phyloP scores from a whole-genome alignment of 495 filamentous ascomycete genomes.

The Astrothelium subdiscretum region DNA sequence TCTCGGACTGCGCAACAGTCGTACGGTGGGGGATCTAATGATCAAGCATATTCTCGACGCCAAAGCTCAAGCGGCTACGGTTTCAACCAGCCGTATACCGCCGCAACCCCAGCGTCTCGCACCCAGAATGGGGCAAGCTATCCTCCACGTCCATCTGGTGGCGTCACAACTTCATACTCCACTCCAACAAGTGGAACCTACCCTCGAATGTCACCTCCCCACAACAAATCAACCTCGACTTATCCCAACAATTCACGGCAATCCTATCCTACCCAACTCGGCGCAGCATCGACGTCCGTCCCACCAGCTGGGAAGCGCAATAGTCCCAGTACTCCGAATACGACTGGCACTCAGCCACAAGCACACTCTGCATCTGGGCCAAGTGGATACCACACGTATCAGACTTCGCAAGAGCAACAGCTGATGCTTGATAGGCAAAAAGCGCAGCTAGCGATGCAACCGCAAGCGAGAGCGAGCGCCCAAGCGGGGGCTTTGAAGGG shows the following conservation, averaged over 20 bases:
- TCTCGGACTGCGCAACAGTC: slow-evolving; percentile 4
- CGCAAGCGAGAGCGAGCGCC: slow-evolving; percentile 11
- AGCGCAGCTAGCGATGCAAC: slow-evolving; percentile 20
- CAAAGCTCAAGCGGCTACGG: not conserved
- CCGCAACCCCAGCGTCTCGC: not conserved
- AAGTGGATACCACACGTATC: slow-evolving; percentile 17
- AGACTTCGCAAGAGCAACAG: slow-evolving; percentile 22
- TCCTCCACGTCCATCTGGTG: not conserved
- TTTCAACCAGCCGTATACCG: slow-evolving; percentile 7
- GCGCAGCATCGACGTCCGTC: not conserved
- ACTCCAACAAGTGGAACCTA: slow-evolving; percentile 7
- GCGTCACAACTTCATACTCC: slow-evolving; percentile 2
- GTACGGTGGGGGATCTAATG: not conserved
- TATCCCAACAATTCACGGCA: not conserved
- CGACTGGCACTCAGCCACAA: not conserved
- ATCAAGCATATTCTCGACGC: not conserved
- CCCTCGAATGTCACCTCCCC: not conserved
- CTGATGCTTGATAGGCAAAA: slow-evolving; percentile 24
- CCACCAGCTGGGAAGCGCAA: not conserved
- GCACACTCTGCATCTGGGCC: slow-evolving; percentile 14
- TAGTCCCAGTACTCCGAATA: not conserved
- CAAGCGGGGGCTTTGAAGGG: not conserved
- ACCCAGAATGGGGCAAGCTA: not conserved
- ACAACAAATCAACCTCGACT: not conserved
- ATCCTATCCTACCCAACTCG: not conserved